Base-by-base conservation (phyloP, 208 protist species). In the Kentomonas sorsogonicus region DNA sequence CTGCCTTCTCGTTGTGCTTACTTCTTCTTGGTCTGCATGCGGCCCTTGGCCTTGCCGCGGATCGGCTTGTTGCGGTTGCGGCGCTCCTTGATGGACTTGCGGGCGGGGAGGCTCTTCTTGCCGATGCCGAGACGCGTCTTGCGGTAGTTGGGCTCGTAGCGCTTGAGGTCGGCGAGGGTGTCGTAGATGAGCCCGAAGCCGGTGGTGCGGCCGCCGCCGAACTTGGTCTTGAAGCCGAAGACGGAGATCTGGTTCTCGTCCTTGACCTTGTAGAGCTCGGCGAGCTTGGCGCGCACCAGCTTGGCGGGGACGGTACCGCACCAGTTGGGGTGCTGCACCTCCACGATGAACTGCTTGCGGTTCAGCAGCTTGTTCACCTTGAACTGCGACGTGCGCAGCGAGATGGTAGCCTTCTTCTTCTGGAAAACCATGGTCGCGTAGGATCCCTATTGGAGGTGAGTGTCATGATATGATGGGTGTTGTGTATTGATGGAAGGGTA, bases 151-250 rank as follows among this genome's bases (percentile, higher is more conserved):
- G 98, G 96, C 89, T 99, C 98, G 69, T 93, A 93, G 72, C 96
- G 91, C 89, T 98, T 99, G 58, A 94, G 61, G 47, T 79, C 74
- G 58, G 83, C 89, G 65, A 96, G 63, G 77, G 81, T 89, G 74
- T 99, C 98, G 87, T 99, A 99, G 93, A 99, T 99, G 56, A 99
- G 81, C 74, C 96, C 97, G 70, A 99, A 99, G 68, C 99, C 98
- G 53, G 97, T 98, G 66, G 92, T 97, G 71, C 93, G 96, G 71
- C 97, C 97, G 74, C 98, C 99, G 77, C 99, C 99, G 69, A 99
- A 99, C 60, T 97, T 92, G 52, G 97, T 99, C 65, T 94, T 89
- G 92, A 99, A 99, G 65, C 98, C 97, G 67, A 98, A 99, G 58
- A 98, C 65, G 63, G 98, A 87, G 55, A 99, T 75, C 68, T 85